Percentiles rank a stretch among this genome's conserved stretches.
Evolutionary conservation across 2,329 filamentous ascomycete species (phyloP).

Genomic region (Plectosphaerella plurivora): DNA sequence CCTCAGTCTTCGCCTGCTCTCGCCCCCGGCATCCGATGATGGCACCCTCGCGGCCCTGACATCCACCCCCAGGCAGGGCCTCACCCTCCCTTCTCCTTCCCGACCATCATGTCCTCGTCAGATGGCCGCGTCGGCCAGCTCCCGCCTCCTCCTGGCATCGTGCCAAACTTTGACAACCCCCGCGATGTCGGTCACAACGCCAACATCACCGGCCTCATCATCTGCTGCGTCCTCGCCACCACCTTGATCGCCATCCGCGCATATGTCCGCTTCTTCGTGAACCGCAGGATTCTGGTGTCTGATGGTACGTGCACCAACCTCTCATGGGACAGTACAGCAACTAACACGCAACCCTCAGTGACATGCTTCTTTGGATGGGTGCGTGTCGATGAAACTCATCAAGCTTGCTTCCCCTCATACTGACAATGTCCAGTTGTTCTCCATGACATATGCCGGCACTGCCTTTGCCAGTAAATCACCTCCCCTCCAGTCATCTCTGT

Average conservation of each 20-base stretch:
- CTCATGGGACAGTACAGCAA: not conserved
- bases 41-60: too few species aligned
- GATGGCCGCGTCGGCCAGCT: not conserved
- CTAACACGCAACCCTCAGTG: conserved; percentile 4
- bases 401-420: not conserved
- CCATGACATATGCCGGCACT: not conserved
- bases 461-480: conserved; percentile 6
- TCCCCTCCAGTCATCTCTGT: not conserved
- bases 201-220: conserved; percentile 4
- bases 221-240: conserved; percentile 2
- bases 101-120: too few species aligned
- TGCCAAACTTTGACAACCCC: conserved; percentile 39
- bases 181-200: conserved; percentile 4
- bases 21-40: too few species aligned
- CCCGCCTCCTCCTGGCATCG: conserved; percentile 17
- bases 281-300: not conserved
- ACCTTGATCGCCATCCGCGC: conserved; percentile 6
- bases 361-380: conserved; percentile 9
- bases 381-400: not conserved
- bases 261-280: conserved; percentile 7
- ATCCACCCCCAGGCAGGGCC: too few species aligned
- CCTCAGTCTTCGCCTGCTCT: too few species aligned
- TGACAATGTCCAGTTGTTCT: not conserved
- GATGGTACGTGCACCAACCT: not conserved
- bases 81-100: too few species aligned